Evolutionary conservation across 345 rosid species (phyloP).

Genomic region (Eutrema heterophyllum): DNA sequence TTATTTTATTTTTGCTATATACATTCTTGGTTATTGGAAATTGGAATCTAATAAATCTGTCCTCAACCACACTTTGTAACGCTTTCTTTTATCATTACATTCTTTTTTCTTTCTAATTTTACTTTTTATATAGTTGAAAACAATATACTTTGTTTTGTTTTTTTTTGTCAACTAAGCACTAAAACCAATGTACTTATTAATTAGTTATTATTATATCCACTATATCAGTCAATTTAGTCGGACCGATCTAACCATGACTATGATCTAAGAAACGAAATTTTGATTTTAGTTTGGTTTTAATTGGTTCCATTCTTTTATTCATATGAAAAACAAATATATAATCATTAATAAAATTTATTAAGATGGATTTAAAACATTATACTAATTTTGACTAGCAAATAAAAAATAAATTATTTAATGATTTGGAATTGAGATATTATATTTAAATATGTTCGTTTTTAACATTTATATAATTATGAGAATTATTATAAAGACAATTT

Average conservation of each 20-base stretch:
- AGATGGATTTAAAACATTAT: not conserved
- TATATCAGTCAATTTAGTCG: not conserved
- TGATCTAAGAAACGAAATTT: not conserved
- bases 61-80: conserved; percentile 35
- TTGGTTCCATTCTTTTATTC: not conserved
- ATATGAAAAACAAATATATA: not conserved
- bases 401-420: not conserved
- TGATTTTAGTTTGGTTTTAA: not conserved
- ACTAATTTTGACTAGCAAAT: not conserved
- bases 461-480: too few relatives aligned
- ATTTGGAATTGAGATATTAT: not conserved
- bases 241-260: not conserved
- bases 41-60: conserved; percentile 31
- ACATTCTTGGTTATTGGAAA: conserved; percentile 26
- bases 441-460: not conserved
- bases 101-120: conserved; percentile 2
- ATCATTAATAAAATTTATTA: not conserved
- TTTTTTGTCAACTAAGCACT: not conserved
- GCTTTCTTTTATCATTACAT: conserved; percentile 20
- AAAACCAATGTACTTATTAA: not conserved
- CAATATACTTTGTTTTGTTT: not conserved
- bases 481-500: too few relatives aligned
- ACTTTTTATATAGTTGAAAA: not conserved
- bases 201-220: not conserved
- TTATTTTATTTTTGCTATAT: not conserved